Conservation (phyloP, 331 rosid genomes). For the Malus hybrid region DNA sequence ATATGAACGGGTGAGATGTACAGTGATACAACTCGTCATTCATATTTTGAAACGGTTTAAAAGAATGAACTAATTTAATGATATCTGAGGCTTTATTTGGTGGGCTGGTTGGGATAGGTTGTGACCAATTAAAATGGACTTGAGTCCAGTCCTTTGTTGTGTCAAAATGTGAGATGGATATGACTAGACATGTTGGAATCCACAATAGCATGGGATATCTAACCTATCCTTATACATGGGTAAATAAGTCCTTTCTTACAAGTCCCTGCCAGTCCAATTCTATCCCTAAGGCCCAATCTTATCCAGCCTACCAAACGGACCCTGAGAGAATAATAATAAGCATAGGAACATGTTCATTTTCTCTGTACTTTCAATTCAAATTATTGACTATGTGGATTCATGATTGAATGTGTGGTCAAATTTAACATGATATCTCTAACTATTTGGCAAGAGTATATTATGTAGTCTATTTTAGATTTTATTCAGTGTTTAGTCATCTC, state of each 20-base stretch:
- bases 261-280: no score
- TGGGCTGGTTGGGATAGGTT: no score
- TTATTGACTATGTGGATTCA: not conserved
- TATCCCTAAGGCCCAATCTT: no score
- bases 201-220: no score
- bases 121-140: no score
- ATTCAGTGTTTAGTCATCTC: not conserved
- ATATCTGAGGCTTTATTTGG: not conserved
- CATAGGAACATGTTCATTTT: not conserved
- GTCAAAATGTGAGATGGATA: no score
- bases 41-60: not conserved
- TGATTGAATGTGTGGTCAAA: not conserved
- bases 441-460: not conserved
- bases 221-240: no score
- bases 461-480: not conserved
- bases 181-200: no score
- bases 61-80: not conserved
- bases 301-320: no score
- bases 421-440: not conserved
- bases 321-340: not conserved
- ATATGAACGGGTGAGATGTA: not conserved
- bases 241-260: no score
- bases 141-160: no score
- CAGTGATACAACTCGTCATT: not conserved
- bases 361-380: not conserved